phyloP scores from a whole-genome alignment of 192 early-diverging fungal genomes.

The Backusella liffmaniae region DNA sequence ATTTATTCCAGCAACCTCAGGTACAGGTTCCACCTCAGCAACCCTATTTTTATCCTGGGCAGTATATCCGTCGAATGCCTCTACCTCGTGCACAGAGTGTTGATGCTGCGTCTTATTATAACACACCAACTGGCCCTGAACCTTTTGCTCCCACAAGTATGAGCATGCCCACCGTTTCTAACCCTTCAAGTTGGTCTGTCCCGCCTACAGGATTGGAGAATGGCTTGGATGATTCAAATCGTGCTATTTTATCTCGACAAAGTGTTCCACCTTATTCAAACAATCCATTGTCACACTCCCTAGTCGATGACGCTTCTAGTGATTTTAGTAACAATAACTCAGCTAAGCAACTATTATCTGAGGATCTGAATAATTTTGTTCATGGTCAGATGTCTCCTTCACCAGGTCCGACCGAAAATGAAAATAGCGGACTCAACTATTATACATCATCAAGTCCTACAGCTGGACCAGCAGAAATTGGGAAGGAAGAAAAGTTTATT shows the following conservation, averaged over 20 bases:
- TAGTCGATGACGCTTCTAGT: background rate
- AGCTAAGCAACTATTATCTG: background rate
- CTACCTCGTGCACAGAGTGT: conserved; percentile 12
- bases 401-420: background rate
- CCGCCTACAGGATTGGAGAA: background rate
- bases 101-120: background rate
- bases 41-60: background rate
- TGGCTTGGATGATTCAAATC: background rate
- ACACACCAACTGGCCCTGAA: background rate
- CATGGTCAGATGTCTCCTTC: conserved; percentile 4
- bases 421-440: background rate
- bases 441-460: background rate
- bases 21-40: background rate
- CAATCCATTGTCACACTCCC: background rate
- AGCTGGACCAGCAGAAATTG: background rate
- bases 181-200: background rate
- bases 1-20: conserved; percentile 6
- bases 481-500: background rate
- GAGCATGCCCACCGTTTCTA: background rate
- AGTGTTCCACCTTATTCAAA: conserved; percentile 9
- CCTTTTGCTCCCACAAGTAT: background rate
- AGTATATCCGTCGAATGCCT: background rate
- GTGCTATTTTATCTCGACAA: background rate
- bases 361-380: background rate
- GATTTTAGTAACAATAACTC: background rate